phyloP scores from a whole-genome alignment of 805 yeast genomes.

The Diddensiella transvaalensis region DNA sequence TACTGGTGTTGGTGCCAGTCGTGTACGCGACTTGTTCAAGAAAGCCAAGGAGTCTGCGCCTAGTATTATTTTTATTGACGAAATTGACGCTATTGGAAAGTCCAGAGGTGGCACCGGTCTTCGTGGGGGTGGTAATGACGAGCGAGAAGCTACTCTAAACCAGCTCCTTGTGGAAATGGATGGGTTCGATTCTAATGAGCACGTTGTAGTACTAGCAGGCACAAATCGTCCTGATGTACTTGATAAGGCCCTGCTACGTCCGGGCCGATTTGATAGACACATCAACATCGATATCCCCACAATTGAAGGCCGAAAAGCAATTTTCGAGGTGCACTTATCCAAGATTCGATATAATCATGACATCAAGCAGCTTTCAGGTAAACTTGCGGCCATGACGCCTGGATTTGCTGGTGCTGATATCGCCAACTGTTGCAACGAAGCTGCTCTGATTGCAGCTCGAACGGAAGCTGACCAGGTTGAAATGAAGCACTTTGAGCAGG shows the following conservation, averaged over 20 bases:
- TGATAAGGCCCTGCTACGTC: conserved; percentile 86
- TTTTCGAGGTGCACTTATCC: conserved; percentile 73
- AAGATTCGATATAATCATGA: conserved; percentile 47
- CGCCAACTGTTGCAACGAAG: conserved; percentile 92
- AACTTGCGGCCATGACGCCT: conserved; percentile 87
- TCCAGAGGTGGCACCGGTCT: conserved; percentile 84
- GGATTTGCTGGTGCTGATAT: conserved; percentile 97
- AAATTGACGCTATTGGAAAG: conserved; percentile 94
- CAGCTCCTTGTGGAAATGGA: conserved; percentile 95
- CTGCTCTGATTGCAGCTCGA: conserved; percentile 90
- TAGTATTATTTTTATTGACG: conserved; percentile 86
- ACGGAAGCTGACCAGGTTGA: conserved; percentile 58
- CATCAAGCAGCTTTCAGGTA: conserved; percentile 56
- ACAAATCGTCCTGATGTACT: conserved; percentile 90
- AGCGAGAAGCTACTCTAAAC: conserved; percentile 88
- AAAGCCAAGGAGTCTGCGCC: conserved; percentile 91
- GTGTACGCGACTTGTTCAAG: conserved; percentile 89
- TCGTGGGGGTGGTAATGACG: conserved; percentile 71
- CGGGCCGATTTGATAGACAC: conserved; percentile 93
- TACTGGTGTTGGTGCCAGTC: conserved; percentile 93
- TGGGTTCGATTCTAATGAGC: conserved; percentile 84
- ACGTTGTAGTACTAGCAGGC: conserved; percentile 91
- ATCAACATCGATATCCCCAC: conserved; percentile 84
- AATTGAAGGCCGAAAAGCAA: conserved; percentile 82
- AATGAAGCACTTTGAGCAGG: conserved; percentile 78